Base-by-base conservation (phyloP, 2,329 filamentous ascomycete genomes). In the Diplodia mutila region DNA sequence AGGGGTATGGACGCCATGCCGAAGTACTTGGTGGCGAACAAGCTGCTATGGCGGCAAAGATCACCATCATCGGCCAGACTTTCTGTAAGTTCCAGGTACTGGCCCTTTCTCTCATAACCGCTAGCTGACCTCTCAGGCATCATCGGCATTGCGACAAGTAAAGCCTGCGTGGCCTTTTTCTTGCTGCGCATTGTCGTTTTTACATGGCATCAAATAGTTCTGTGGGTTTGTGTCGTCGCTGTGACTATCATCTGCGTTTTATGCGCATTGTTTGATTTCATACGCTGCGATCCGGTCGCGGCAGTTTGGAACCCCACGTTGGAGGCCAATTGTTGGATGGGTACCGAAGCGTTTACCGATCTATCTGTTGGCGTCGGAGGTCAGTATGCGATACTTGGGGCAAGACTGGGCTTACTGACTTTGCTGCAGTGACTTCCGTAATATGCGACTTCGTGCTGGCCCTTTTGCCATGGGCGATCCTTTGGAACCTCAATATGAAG, bases 401-500 rank as follows among this genome's bases (percentile, higher is more conserved):
- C 12, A 4, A 16, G 27, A 16, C 8, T 12, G 9, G 11, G 16
- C 25, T 7, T 25, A 25, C 12, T 29, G 11, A 23, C 46, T 34
- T 25, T 23, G 21, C 46, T 72, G 72, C 75, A 39, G 77, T 75
- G 75, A 76, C 75, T 8, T 75, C 75, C 32, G 75, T 75, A 34
- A 61, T 72, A 8, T 76, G 77, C 72, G 76, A 78, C 63, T 78
- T 78, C 54, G 73, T 76, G 49, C 72, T 78, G 37, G 76, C 75
- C n/a, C 70, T 77, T 23, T 72, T 78, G 14, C 75, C 75, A 11
- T 78, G 76, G 74, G 73, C 74, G 23, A 71, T 77, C 9, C 70
- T 77, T 27, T 73, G 76, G 72, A 71, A 73, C 4, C 70, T 78
- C 2, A 75, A 77, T 63, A 78, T 78, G 75, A 77, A 76, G 69